Base-by-base conservation (phyloP, 1,284 basidiomycete species). In the Ustilago bromivora region DNA sequence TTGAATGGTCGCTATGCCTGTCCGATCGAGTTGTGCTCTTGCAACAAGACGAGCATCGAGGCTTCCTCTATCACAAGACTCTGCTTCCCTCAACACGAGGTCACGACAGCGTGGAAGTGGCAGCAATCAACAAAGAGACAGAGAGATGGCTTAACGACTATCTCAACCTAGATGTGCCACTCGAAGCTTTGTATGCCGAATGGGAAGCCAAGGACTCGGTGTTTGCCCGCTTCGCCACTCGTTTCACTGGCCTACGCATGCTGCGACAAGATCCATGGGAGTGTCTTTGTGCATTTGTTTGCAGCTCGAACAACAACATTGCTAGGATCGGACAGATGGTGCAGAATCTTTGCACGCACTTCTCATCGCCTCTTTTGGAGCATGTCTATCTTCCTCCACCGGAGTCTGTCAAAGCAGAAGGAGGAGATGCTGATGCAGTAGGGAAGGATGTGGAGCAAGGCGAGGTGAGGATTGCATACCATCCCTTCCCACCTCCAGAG, bases 261-360 rank as follows among this genome's bases (percentile, higher is more conserved):
- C 87, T 98, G 43, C 89, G 94, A 76, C 96, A 99, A 86, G 95
- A 98, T 84, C 94, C 95, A 62, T 99, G 95, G 92, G 97, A 85
- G 49, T 84, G 83, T 55, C 66, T 85, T 23, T 83, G 79, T 54
- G 80, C 82, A 23, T 99, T 99, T 88, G 98, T 99, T 77, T 99
- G 96, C 83, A 98, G 95, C 17, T 94, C 95, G 1, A 99, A 98
- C 84, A 99, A 99, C 86, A 96, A 99, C 82, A 99, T 86, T 32
- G 83, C 85, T 2, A 65, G 85, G 10, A 86, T 86, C 28, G 82
- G 83, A 10, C 82, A 84, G 63, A 86, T 86, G 84, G 84, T 86
- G 32, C 83, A 84, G 54, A 85, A 85, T 34, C 73, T 86, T 0
- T 83, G 81, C 57, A 84, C 80, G 10, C 81, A 84, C 28, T 85